Conservation (phyloP, 805 yeast species). For the Schwanniomyces sp. region DNA sequence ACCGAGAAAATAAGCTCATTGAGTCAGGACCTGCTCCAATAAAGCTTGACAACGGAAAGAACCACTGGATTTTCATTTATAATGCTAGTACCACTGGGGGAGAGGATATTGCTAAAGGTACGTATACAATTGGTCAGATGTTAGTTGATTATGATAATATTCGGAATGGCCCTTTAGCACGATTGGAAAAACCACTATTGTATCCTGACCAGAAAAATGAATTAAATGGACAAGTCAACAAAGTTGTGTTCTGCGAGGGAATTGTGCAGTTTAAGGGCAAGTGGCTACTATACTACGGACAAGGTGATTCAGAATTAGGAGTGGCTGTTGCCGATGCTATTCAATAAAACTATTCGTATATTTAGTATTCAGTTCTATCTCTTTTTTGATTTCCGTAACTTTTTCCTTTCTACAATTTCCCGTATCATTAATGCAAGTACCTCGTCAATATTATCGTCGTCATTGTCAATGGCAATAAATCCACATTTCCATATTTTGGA, state of each 20-base stretch:
- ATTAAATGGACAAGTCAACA: conserved; percentile 37
- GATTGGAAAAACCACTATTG: conserved; percentile 36
- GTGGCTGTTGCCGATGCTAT: conserved; percentile 33
- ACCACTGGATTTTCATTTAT: conserved; percentile 38
- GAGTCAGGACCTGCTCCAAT: conserved; percentile 46
- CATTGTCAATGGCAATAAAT: conserved; percentile 61
- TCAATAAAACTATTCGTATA: not conserved
- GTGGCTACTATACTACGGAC: conserved; percentile 45
- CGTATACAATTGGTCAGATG: conserved; percentile 41
- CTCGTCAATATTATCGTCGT: conserved; percentile 53
- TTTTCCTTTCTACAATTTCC: conserved; percentile 53
- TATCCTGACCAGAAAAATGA: conserved; percentile 36
- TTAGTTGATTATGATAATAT: conserved; percentile 39
- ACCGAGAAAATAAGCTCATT: conserved; percentile 35
- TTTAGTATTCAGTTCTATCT: not conserved
- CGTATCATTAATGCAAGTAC: conserved; percentile 56
- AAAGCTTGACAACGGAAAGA: conserved; percentile 26
- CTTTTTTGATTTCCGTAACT: conserved; percentile 4
- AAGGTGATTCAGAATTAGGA: conserved; percentile 42
- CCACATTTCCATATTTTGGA: conserved; percentile 66
- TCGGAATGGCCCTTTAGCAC: conserved; percentile 33
- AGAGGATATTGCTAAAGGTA: conserved; percentile 23
- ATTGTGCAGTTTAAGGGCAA: conserved; percentile 40
- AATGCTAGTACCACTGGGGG: conserved; percentile 41
- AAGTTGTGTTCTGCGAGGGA: conserved; percentile 45